Evolutionary conservation across 805 yeast species (phyloP), one percentile per base, ranked within the genome.

Genomic region (Schwanniomyces sp.): DNA sequence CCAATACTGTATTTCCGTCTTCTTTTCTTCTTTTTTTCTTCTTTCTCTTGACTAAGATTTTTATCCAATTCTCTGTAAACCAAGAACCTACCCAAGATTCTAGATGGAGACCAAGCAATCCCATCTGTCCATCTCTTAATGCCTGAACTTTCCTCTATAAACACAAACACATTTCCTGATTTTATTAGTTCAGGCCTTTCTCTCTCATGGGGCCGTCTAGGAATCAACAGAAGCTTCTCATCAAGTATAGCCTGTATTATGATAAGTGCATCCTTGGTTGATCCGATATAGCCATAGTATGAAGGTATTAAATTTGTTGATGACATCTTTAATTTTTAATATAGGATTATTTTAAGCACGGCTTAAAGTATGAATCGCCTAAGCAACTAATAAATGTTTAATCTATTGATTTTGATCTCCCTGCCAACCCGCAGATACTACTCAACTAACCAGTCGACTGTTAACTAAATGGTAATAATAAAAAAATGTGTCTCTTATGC

Each of bases 61-160:
- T 66, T 63, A 52, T 73, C 76, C 41, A 72, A 56, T 46, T 91
- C 95, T 25, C 96, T 79, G 64, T 91, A 91, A 9, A 91, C 84
- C 29, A 91, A 70, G 57, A 91, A 91, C 49, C 94, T 75, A 5
- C 96, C 96, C 25, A 90, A 74, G 34, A 91, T 90, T 42, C 97
- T 74, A 2, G 95, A 86, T 0, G 97, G 96, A 2, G 91, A 83
- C 98, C 98, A 91, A 11, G 91, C 75, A 11, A 88, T 80, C n/a
- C 97, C 96, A 60, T 91, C 98, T 1, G 98, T 91, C 98, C 98
- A 91, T 49, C 98, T 75, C 62, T 87, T 88, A 50, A 91, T 91
- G 2, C 92, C 91, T 0, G 91, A 83, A 10, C 79, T 72, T 54
- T 86, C 89, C 64, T 91, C 96, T 41, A 86, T 80, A 59, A 91